Percentiles rank a stretch among this genome's conserved stretches.
Evolutionary conservation across 768 basidiomycete species (phyloP).

Genomic region (Kwoniella botswanensis): DNA sequence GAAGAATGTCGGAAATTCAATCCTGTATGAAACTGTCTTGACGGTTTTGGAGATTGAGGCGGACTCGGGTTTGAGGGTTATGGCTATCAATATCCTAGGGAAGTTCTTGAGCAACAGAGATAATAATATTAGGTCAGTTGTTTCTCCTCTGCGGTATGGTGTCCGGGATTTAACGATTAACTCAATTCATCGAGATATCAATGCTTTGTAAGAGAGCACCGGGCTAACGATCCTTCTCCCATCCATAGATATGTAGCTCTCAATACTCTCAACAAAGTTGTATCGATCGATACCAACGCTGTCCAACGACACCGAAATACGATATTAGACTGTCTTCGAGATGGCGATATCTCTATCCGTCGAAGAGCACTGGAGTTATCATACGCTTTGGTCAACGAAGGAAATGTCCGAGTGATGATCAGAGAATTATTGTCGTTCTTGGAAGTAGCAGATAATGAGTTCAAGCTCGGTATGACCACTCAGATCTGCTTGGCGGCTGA

Average conservation of each 20-base stretch:
- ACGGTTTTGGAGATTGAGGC: slow-evolving; percentile 97
- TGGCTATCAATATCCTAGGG: slow-evolving; percentile 99
- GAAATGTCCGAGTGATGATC: slow-evolving; percentile 88
- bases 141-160: no score
- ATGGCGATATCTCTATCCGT: slow-evolving; percentile 97
- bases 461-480: slow-evolving; percentile 96
- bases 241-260: slow-evolving; percentile 85
- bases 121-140: slow-evolving; percentile 89
- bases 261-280: slow-evolving; percentile 97
- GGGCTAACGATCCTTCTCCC: neutral
- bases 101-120: slow-evolving; percentile 97
- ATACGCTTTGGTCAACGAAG: slow-evolving; percentile 94
- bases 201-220: no score
- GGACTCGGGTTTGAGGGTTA: slow-evolving; percentile 90
- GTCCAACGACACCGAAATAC: slow-evolving; percentile 98
- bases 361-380: slow-evolving; percentile 94
- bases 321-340: slow-evolving; percentile 98
- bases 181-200: no score
- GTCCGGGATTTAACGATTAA: no score
- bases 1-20: slow-evolving; percentile 98
- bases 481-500: slow-evolving; percentile 96
- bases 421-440: slow-evolving; percentile 93
- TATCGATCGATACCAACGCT: slow-evolving; percentile 95
- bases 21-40: slow-evolving; percentile 95
- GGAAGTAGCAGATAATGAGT: slow-evolving; percentile 97